phyloP scores from a whole-genome alignment of 2,329 filamentous ascomycete genomes.

The Fusarium sp. region DNA sequence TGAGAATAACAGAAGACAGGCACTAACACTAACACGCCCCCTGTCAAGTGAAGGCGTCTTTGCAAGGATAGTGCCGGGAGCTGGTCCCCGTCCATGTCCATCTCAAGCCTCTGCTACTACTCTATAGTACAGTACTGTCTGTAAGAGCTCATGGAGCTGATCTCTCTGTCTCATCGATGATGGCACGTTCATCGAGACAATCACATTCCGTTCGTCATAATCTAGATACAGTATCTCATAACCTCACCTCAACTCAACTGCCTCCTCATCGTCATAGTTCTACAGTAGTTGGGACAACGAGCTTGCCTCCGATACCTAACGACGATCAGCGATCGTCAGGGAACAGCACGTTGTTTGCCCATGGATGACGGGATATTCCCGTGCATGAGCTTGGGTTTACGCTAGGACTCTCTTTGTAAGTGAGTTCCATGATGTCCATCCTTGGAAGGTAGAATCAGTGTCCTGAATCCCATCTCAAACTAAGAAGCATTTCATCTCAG shows the following conservation, averaged over 20 bases:
- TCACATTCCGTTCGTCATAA: constrained; percentile 41
- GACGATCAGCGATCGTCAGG: constrained; percentile 32
- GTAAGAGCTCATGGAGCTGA: constrained; percentile 1
- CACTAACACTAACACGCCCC: constrained; percentile 22
- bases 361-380: constrained; percentile 17
- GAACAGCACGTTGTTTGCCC: constrained; percentile 24
- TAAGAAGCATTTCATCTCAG: constrained; percentile 7
- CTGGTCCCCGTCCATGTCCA: constrained; percentile 35
- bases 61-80: constrained; percentile 39
- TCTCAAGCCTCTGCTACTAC: constrained; percentile 24
- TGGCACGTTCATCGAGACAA: constrained; percentile 36
- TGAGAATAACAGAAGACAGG: constrained; percentile 18
- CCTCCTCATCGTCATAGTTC: constrained; percentile 3
- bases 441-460: constrained; percentile 1
- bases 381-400: constrained; percentile 7
- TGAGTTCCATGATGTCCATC: constrained; percentile 14
- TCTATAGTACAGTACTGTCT: neutral
- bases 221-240: neutral
- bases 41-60: constrained; percentile 22
- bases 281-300: constrained; percentile 29
- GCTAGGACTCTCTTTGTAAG: constrained; percentile 18
- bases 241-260: constrained; percentile 1
- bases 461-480: constrained; percentile 25
- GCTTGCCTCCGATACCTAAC: constrained; percentile 12
- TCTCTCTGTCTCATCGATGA: constrained; percentile 37